Evolutionary conservation across 768 basidiomycete genomes (phyloP), one percentile per base, ranked within the genome.

Genomic region (Tricholoma sp.): DNA sequence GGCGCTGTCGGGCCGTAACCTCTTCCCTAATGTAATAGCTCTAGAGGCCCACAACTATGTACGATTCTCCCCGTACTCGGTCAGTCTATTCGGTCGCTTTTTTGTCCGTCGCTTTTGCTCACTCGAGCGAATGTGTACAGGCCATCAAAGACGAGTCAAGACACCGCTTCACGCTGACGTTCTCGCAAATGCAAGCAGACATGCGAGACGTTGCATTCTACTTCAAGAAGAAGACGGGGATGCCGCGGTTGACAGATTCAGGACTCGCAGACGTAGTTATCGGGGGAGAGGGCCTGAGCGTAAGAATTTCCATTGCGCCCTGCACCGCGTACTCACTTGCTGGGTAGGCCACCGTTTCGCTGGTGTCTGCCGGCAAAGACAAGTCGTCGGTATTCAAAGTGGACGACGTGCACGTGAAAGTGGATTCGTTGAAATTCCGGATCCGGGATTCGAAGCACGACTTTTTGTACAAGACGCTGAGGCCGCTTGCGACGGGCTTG

Each of bases 181-280:
- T 97, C 36, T 77, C 76, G 29, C 94, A 98, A 70, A 89, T 97
- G 63, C 94, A 98, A 68, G 89, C 89, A 5, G 94, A 97, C 62
- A 89, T 98, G 83, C 82, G 90, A 13, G 94, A 98, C 63, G 91
- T 97, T 12, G 88, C 89, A 8, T 96, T 98, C 70, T 92, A 88
- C 68, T 94, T 91, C 77, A 79, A 78, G 61, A 91, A 86, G 78
- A 95, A 94, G 82, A 80, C 76, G 5, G 91, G 91, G 3, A 82
- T 91, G 62, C 83, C 88, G 2, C 92, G 86, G 76, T 71, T 94
- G 68, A 78, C 69, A 50, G 94, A 96, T 70, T 85, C 84, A 6
- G 94, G 93, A 44, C 70, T 94, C 15, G 93, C 92, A 6, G 94
- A 96, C 65, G 85, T 95, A 4, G 63, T 93, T 36, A 74, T 97